phyloP scores from a whole-genome alignment of 1,284 basidiomycete genomes.

The Cryptococcus jaspeensis region DNA sequence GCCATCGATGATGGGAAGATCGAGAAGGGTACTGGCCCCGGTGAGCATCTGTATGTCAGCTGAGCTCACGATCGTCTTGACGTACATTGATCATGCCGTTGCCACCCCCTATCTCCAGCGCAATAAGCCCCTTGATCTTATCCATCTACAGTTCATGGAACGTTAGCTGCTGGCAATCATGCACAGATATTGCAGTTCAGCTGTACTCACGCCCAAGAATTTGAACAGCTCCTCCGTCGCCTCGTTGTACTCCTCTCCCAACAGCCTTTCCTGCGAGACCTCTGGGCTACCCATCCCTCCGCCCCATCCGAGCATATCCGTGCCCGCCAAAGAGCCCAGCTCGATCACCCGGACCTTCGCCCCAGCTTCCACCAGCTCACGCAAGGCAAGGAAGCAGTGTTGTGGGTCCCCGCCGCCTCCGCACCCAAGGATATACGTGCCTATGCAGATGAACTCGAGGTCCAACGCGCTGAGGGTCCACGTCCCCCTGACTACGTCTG shows the following conservation, averaged over 20 bases:
- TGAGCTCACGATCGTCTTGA: no score
- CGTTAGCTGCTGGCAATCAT: no score
- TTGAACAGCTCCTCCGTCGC: conserved; percentile 19
- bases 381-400: conserved; percentile 22
- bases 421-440: conserved; percentile 43
- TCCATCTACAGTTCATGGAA: conserved; percentile 13
- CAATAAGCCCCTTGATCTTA: conserved; percentile 18
- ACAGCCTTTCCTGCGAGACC: conserved; percentile 40
- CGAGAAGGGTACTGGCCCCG: conserved; percentile 41
- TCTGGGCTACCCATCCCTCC: conserved; percentile 58
- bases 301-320: conserved; percentile 35
- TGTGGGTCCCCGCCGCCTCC: conserved; percentile 42
- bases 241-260: conserved; percentile 19
- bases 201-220: conserved; percentile 17
- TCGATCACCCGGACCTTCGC: conserved; percentile 34
- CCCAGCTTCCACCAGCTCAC: conserved; percentile 35
- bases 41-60: conserved; percentile 47
- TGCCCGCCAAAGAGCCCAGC: conserved; percentile 15
- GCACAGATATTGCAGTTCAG: no score
- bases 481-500: conserved; percentile 39
- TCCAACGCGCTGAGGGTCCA: conserved; percentile 43
- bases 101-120: conserved; percentile 56
- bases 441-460: conserved; percentile 40
- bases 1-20: conserved; percentile 53
- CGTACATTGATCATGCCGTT: conserved; percentile 58